Evolutionary conservation across 768 basidiomycete species (phyloP), one percentile per base, ranked within the genome.

Genomic region (Rhizopogon sp.): DNA sequence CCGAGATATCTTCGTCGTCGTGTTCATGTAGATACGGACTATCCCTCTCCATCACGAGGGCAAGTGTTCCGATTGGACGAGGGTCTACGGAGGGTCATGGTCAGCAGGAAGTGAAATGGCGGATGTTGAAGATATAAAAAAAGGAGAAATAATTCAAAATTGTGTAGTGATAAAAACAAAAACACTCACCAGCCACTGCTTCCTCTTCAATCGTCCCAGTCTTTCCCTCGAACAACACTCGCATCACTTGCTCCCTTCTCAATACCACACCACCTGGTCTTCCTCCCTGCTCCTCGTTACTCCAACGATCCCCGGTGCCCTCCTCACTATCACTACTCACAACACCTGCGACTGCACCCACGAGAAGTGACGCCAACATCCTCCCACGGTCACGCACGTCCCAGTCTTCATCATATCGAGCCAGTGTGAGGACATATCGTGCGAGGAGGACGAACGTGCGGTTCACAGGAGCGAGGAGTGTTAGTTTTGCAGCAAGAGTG

Each of bases 381-480:
- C 96, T 81, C 5, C 84, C 86, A 25, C 95, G 85, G 67, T 98
- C 97, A 33, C 97, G 80, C 35, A 98, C 87, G 63, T 97, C 93
- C 69, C 91, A 96, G 63, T 88, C 84, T 17, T 73, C 62, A 70
- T 99, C 97, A 70, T 95, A 98, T 54, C 88, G 79, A 2, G 93
- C 95, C 17, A 97, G 79, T 2, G 82, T 80, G 56, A 97, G 82
- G 17, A 93, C 81, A 65, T 98, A 90, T 45, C 76, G 78, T 55
- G 76, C 76, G 43, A 94, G 74, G 7, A 85, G 76, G 2, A 65
- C 68, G 0, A 91, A 58, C 17, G 73, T 74, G 52, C 65, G 63
- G 61, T 83, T 74, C 16, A 72, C 66, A n/a, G 85, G 82, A 50
- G 78, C 81, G 28, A 93, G 74, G 17, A 90, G 79, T 53, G 90